Evolutionary conservation across 2,329 filamentous ascomycete genomes (phyloP), one percentile per base, ranked within the genome.

Genomic region (Aspergillus intermedius): DNA sequence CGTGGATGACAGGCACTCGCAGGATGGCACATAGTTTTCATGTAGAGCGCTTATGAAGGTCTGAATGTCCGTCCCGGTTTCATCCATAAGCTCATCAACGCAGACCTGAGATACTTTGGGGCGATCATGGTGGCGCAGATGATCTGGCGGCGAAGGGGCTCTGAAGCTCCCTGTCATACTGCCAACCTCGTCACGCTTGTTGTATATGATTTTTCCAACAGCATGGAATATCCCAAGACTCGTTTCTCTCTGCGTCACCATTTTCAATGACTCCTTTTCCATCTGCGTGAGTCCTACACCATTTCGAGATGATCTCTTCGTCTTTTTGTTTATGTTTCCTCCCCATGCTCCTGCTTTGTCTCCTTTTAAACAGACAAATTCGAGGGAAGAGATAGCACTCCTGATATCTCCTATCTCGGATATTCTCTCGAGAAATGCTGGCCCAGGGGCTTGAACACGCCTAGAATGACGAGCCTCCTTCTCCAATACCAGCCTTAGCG

Each of bases 171-270:
- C 50, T 41, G 63, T 51, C 35, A 62, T 49, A 37, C 63, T 56
- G 69, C 67, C 42, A 52, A 64, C 23, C 48, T 85, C 82, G 19
- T 86, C 79, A 42, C 93, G 81, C 66, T 96, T 98, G 73, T 98
- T 98, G 73, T 97, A 95, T 1, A 97, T 84, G 2, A 98, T 88
- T 64, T 93, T 96, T 3, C 91, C 93, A 10, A 97, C 87, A 0
- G 93, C 90, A 66, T 98, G 93, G 62, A 98, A 98, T 45, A 98
- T 89, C 1, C 91, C 93, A 2, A 98, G 75, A 54, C 86, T 95
- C 13, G 87, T 85, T 70, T 97, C 93, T 48, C 93, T 81, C 61
- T 91, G 88, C 1, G 87, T 89, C 19, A 97, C 81, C 50, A 93
- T 74, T 61, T 89, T 82, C 8, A 97, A 69, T 4, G 83, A 91